A percentile compares a stretch with the other conserved stretches of the same genome.
phyloP scores from a whole-genome alignment of 176 grass and related monocot genomes.

The Lolium rigidum region DNA sequence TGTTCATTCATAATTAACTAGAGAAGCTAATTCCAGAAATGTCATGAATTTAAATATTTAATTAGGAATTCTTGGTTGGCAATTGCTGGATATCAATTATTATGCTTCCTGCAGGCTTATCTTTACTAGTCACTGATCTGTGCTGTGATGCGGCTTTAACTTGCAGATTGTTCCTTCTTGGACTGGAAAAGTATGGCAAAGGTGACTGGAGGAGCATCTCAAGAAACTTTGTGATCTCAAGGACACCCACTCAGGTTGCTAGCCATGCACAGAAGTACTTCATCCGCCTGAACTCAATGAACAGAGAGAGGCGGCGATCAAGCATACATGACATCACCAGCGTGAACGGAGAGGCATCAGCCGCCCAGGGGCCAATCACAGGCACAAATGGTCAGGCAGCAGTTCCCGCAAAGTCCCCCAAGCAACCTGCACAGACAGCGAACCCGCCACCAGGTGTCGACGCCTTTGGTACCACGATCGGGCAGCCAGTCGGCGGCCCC shows the following conservation, averaged over 20 bases:
- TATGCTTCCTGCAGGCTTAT: background rate
- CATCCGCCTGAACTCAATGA: slow-evolving; percentile 88
- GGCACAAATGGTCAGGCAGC: slow-evolving; percentile 58
- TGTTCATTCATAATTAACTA: background rate
- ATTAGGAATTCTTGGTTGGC: background rate
- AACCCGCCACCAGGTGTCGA: slow-evolving; percentile 49
- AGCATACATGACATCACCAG: slow-evolving; percentile 99
- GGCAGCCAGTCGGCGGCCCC: slow-evolving; percentile 80
- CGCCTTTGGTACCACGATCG: slow-evolving; percentile 78
- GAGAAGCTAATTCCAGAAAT: background rate
- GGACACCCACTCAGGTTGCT: slow-evolving; percentile 93
- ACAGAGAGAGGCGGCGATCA: slow-evolving; percentile 84
- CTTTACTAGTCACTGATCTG: slow-evolving; percentile 2
- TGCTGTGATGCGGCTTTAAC: slow-evolving; percentile 32
- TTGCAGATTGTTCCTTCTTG: slow-evolving; percentile 87
- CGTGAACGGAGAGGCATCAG: slow-evolving; percentile 59
- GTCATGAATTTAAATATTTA: background rate
- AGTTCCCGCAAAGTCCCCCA: slow-evolving; percentile 58
- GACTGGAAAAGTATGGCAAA: slow-evolving; percentile 96
- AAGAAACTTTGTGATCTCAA: slow-evolving; percentile 95
- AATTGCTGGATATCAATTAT: background rate
- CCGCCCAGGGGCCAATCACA: slow-evolving; percentile 64
- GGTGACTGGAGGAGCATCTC: slow-evolving; percentile 99
- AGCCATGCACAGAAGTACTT: slow-evolving; percentile 98
- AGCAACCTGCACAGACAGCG: slow-evolving; percentile 58